These are phyloP conservation scores for Rhizophora mangle DNA, from an alignment of 345 rosid species.

Conservation along the genomic window DNA sequence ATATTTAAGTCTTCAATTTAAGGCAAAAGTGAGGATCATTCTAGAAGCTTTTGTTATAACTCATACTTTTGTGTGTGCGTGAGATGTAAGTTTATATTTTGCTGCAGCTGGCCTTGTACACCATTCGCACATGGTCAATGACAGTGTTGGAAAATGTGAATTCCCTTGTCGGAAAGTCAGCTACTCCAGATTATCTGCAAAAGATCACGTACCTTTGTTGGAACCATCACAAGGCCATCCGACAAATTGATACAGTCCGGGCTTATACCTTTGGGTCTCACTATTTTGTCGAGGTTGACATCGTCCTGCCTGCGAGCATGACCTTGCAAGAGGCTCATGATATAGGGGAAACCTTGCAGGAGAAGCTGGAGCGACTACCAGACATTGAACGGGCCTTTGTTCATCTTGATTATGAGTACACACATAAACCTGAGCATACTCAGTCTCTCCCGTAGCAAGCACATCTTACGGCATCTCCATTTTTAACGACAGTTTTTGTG, in stretches of 20 bases:
- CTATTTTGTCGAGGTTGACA: conserved; percentile 96
- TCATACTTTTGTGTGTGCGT: not conserved
- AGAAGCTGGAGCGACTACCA: conserved; percentile 79
- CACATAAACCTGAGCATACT: conserved; percentile 94
- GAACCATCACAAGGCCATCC: conserved; percentile 88
- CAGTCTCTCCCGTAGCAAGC: conserved; percentile 18
- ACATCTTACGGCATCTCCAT: not conserved
- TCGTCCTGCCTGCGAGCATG: conserved; percentile 84
- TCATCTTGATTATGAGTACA: conserved; percentile 92
- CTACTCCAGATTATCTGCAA: conserved; percentile 82
- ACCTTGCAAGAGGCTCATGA: conserved; percentile 91
- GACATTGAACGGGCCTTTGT: conserved; percentile 96
- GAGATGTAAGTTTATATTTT: conserved; percentile 6
- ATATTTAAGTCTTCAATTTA: not conserved
- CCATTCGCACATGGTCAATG: conserved; percentile 97
- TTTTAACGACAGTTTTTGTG: not conserved
- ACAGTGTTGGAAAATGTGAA: conserved; percentile 91
- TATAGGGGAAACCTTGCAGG: conserved; percentile 87
- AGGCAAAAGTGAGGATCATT: not conserved
- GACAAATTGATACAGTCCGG: conserved; percentile 90
- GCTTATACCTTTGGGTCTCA: conserved; percentile 99
- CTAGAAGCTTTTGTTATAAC: not conserved
- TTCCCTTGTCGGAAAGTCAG: conserved; percentile 85
- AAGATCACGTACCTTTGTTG: conserved; percentile 94
- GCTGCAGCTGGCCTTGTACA: conserved; percentile 85